phyloP scores from a whole-genome alignment of 1,284 basidiomycete genomes.

The Exobasidium cylindrosporum region DNA sequence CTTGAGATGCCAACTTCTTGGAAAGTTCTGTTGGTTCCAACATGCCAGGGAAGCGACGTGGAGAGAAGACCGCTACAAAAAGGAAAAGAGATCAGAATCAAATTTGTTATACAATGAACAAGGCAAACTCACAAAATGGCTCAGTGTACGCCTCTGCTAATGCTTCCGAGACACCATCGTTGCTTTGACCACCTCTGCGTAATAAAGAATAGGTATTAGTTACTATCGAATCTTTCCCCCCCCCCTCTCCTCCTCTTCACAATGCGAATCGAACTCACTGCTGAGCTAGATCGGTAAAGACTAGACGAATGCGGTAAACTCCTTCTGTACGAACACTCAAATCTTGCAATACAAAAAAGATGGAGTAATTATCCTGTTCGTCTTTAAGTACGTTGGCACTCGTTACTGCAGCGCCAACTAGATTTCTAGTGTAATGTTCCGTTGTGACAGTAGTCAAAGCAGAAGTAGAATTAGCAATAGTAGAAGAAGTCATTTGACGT shows the following conservation, averaged over 20 bases:
- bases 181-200: constrained; percentile 33
- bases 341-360: constrained; percentile 50
- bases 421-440: constrained; percentile 34
- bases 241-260: not conserved
- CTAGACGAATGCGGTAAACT: constrained; percentile 43
- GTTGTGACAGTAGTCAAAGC: constrained; percentile 17
- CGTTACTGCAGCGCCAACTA: constrained; percentile 44
- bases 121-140: constrained; percentile 23
- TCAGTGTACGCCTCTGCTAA: constrained; percentile 47
- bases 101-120: no score
- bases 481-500: not conserved
- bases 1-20: constrained; percentile 45
- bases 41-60: constrained; percentile 45
- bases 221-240: not conserved
- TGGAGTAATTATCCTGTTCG: constrained; percentile 41
- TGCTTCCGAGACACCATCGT: constrained; percentile 35
- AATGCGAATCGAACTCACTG: not conserved
- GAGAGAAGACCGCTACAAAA: constrained; percentile 33
- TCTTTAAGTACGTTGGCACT: constrained; percentile 46
- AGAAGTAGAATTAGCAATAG: not conserved
- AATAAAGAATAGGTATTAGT: not conserved
- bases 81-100: constrained; percentile 1
- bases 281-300: constrained; percentile 37
- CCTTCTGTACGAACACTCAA: constrained; percentile 46
- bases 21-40: constrained; percentile 44